phyloP scores from a whole-genome alignment of 495 filamentous ascomycete genomes.

The Poronia punctata region DNA sequence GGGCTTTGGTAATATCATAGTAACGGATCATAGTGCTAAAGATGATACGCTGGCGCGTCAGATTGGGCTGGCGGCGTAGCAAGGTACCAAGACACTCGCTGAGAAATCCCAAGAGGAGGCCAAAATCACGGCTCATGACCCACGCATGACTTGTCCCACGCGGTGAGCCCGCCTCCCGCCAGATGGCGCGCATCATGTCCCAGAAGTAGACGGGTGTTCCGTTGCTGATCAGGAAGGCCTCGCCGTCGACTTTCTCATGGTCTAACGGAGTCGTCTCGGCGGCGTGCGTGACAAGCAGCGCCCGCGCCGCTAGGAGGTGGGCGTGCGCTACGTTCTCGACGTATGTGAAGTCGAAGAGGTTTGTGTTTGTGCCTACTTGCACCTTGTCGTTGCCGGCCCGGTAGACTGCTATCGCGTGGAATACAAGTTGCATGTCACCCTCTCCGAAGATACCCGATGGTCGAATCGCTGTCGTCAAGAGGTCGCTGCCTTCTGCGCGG shows the following conservation, averaged over 20 bases:
- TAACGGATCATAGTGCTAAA: constrained; percentile 81
- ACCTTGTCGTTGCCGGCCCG: constrained; percentile 61
- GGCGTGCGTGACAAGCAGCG: constrained; percentile 57
- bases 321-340: constrained; percentile 72
- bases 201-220: constrained; percentile 90
- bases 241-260: constrained; percentile 79
- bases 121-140: constrained; percentile 57
- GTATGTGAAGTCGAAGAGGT: constrained; percentile 82
- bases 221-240: constrained; percentile 95
- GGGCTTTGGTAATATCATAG: constrained; percentile 81
- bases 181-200: constrained; percentile 79
- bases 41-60: constrained; percentile 67
- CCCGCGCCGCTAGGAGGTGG: constrained; percentile 63
- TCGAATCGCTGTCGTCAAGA: constrained; percentile 74
- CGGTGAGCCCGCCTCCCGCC: constrained; percentile 61
- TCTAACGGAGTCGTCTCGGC: constrained; percentile 55
- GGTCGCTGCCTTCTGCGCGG: constrained; percentile 52
- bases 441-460: constrained; percentile 90
- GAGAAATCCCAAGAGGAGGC: constrained; percentile 57
- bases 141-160: constrained; percentile 61
- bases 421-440: constrained; percentile 64
- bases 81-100: constrained; percentile 62
- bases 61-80: constrained; percentile 64
- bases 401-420: constrained; percentile 58
- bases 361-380: constrained; percentile 83